Evolutionary conservation across 2,329 filamentous ascomycete genomes (phyloP), one percentile per base, ranked within the genome.

Genomic region (Arthrinium puccinioides): DNA sequence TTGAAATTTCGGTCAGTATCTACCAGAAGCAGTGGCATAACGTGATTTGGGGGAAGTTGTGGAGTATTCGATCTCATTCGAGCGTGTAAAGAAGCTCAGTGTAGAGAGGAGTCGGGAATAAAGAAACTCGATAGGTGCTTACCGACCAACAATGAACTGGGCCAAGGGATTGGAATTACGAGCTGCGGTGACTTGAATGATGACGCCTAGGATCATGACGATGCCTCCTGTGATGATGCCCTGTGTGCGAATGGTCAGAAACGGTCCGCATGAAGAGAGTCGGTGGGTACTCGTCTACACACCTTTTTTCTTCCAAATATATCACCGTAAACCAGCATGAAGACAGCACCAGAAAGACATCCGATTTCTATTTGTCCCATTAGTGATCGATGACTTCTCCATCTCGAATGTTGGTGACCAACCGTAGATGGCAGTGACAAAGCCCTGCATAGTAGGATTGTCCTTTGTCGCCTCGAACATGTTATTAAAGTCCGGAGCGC

Each of bases 131-230:
- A n/a, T n/a, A n/a, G n/a, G n/a, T n/a, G n/a, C n/a, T n/a, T n/a
- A n/a, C n/a, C 70, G 55, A 6, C 68, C 68, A 34, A 68, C 54
- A 38, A 71, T 67, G 44, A 72, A 62, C 46, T 72, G 68, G 2
- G 64, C 60, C 23, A 65, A 42, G 1, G 61, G 55, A 9, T 42
- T 40, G 6, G 55, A 42, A 18, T 39, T 38, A 0, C 43, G 34
- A 38, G 56, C 48, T 14, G 59, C 37, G 13, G 66, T 62, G 24
- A 73, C 57, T 49, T 83, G 79, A 25, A 83, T 69, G 8, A 72
- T 61, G 23, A 77, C 76, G 14, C 79, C 79, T 9, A 79, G 38
- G 8, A 77, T 67, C 69, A 82, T 76, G 45, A 82, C 24, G 9
- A 69, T 9, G 61, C 44, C 8, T 9, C 26, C 28, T 15, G 23